Conservation (phyloP, 768 basidiomycete genomes). For the Cyclocybe cylindracea region DNA sequence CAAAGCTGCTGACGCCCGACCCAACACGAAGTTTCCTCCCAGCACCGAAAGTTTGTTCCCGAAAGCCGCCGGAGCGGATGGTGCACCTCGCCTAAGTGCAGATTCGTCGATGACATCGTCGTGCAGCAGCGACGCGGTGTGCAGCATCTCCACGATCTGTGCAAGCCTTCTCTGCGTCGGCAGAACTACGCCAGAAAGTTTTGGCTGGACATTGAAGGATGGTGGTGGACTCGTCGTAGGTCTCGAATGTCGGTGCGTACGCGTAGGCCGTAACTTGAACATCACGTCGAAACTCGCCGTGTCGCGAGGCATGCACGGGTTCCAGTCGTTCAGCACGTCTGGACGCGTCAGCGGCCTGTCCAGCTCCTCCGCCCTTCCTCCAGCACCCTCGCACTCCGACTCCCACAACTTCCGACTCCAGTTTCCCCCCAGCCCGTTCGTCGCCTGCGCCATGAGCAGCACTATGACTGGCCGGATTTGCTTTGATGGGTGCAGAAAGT, state of each 20-base stretch:
- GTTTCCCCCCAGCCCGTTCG: conserved; percentile 78
- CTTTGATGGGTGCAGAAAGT: conserved; percentile 89
- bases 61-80: conserved; percentile 81
- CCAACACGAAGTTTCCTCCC: conserved; percentile 89
- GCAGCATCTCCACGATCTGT: conserved; percentile 95
- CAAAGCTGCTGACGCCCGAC: conserved; percentile 79
- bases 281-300: conserved; percentile 54
- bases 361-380: conserved; percentile 56
- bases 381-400: conserved; percentile 43
- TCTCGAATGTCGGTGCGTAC: conserved; percentile 26
- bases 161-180: conserved; percentile 91
- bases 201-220: conserved; percentile 8
- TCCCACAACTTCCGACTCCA: conserved; percentile 61
- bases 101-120: conserved; percentile 94
- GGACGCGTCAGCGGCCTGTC: conserved; percentile 70
- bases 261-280: conserved; percentile 35
- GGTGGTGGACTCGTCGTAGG: conserved; percentile 29
- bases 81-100: conserved; percentile 69
- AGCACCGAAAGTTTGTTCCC: conserved; percentile 88
- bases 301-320: conserved; percentile 70
- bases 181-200: conserved; percentile 42
- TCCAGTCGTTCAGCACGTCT: conserved; percentile 88
- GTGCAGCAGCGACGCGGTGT: conserved; percentile 92
- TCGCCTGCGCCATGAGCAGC: conserved; percentile 83
- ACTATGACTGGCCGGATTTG: conserved; percentile 88